Conservation (phyloP, 495 filamentous ascomycete species). For the Neurospora sp. region DNA sequence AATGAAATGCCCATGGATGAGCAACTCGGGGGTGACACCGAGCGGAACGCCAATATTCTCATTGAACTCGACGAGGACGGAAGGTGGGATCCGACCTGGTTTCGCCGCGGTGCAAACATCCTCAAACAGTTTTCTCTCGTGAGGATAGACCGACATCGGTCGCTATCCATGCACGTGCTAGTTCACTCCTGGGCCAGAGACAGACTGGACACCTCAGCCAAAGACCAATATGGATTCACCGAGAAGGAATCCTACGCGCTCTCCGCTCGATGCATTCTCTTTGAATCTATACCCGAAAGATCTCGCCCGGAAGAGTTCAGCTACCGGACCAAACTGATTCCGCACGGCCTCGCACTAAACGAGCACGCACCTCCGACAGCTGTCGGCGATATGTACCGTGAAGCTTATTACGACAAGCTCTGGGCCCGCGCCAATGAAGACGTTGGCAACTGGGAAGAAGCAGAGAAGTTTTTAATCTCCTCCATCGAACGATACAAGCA, state of each 20-base stretch:
- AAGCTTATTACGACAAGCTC: neutral
- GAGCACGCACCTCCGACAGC: neutral
- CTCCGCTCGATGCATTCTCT: neutral
- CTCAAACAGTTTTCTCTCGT: neutral
- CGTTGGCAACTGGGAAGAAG: neutral
- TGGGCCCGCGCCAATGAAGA: neutral
- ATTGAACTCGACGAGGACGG: neutral
- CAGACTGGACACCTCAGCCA: neutral
- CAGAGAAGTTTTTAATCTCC: neutral
- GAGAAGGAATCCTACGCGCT: neutral
- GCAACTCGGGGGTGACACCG: neutral
- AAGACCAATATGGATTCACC: neutral
- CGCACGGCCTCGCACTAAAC: neutral
- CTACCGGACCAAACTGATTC: neutral
- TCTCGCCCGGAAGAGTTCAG: neutral
- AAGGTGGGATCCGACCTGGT: neutral
- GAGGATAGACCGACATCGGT: neutral
- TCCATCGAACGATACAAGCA: neutral
- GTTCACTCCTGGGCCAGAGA: neutral
- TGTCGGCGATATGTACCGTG: neutral
- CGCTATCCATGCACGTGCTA: neutral
- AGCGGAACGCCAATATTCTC: neutral
- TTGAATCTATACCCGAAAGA: neutral
- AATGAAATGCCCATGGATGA: neutral
- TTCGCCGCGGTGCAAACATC: neutral